These are phyloP conservation scores for Nannochloropsis salina DNA, from an alignment of 108 stramenopile genomes.

Conservation along the genomic window DNA sequence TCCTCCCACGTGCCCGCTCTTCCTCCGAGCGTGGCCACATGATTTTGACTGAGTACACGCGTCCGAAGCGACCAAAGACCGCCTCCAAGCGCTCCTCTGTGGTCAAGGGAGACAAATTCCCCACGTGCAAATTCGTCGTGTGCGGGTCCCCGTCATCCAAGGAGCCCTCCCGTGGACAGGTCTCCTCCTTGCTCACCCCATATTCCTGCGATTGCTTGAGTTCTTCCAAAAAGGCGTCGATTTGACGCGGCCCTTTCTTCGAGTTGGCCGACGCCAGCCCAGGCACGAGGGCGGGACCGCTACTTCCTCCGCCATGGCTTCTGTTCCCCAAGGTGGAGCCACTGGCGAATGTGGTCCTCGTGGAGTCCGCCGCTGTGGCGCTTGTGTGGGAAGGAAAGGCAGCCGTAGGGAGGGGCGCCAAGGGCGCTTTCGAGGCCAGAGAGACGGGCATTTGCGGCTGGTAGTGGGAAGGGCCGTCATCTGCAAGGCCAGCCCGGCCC, in stretches of 20 bases:
- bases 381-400: not conserved
- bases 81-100: constrained; percentile 76
- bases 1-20: constrained; percentile 68
- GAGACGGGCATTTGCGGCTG: not conserved
- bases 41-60: constrained; percentile 79
- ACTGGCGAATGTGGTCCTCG: not conserved
- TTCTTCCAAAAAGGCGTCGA: constrained; percentile 46
- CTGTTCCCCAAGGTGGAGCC: not conserved
- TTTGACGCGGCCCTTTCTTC: constrained; percentile 8
- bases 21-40: constrained; percentile 87
- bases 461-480: not conserved
- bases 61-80: constrained; percentile 75
- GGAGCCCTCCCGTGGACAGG: constrained; percentile 39
- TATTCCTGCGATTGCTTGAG: constrained; percentile 31
- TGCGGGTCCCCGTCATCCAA: constrained; percentile 47
- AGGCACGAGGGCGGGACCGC: not conserved
- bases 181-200: not conserved
- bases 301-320: not conserved
- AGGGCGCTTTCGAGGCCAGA: not conserved
- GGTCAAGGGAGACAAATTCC: constrained; percentile 70
- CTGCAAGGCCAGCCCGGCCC: not conserved
- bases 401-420: not conserved
- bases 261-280: not conserved
- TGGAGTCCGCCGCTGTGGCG: too few relatives aligned
- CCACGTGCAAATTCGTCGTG: constrained; percentile 57